Base-by-base conservation (phyloP, 176 grass and related monocot genomes). In the Eragrostis nindensis region DNA sequence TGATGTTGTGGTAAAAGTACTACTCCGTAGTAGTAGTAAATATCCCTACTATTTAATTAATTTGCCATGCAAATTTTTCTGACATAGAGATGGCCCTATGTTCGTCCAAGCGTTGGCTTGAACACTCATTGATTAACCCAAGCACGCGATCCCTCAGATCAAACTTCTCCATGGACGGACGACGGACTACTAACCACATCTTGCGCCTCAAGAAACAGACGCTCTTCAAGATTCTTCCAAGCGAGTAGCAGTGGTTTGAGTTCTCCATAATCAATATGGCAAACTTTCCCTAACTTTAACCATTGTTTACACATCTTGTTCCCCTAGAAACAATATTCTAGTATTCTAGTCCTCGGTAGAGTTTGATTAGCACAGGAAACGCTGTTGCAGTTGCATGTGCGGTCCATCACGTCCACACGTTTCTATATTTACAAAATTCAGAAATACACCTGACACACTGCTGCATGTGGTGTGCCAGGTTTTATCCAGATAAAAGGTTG, bases 141-240 rank as follows among this genome's bases (percentile, higher is more conserved):
- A 57, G 1, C 55, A n/a, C n/a, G n/a, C n/a, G 8, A 11, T 24
- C 2, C 8, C 55, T 57, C 21, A 11, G 2, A 24, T 14, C 22
- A 45, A 22, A 42, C 39, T 19, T 68, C 21, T 43, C 19, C 32
- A 42, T 24, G 52, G 52, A 54, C 6, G 52, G 39, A 21, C 11
- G 2, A 14, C 4, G 32, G 32, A 36, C 32, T 21, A 22, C 56
- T 36, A 36, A 36, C 24, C 9, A 11, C 73, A 43, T 76, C 73
- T 76, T 61, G 14, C 7, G 60, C 15, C 73, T 18, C 73, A 62
- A 76, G 55, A 62, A 76, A 62, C 47, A 36, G 36, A 72, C 15
- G 8, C 6, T 52, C 70, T 21, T 47, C 26, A 32, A 72, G 26
- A 24, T 62, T 27, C 41, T 47, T 32, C 16, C 41, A 19, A 45